phyloP scores from a whole-genome alignment of 805 yeast species.

The Saccharomyces jurei region DNA sequence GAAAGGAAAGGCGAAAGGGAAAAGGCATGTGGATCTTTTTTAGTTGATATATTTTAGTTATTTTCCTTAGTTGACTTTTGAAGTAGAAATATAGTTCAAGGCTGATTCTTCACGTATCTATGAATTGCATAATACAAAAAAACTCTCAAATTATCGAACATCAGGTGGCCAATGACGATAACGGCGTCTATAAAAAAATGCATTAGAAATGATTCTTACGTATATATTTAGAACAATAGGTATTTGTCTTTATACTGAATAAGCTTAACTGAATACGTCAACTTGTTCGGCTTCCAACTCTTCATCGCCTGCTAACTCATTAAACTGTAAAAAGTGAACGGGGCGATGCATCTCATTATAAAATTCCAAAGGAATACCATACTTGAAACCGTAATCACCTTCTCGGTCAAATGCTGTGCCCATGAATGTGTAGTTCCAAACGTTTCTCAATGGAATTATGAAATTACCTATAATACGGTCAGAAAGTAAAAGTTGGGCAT shows the following conservation, averaged over 20 bases:
- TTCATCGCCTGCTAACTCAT: constrained; percentile 48
- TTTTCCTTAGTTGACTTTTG: neutral
- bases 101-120: neutral
- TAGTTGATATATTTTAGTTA: too few relatives aligned
- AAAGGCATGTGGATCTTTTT: too few relatives aligned
- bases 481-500: constrained; percentile 64
- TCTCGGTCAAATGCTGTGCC: constrained; percentile 74
- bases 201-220: neutral
- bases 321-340: constrained; percentile 71
- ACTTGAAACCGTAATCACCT: constrained; percentile 52
- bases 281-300: constrained; percentile 60
- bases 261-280: constrained; percentile 38
- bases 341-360: constrained; percentile 87
- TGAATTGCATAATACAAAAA: neutral
- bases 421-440: constrained; percentile 89
- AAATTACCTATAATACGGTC: constrained; percentile 74
- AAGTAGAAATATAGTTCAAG: too few relatives aligned
- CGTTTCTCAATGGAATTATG: constrained; percentile 70
- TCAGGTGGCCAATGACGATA: neutral
- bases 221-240: neutral
- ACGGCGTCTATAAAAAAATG: neutral
- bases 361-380: constrained; percentile 74
- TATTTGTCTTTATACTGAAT: neutral
- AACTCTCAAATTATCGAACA: neutral
- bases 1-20: neutral